phyloP scores from a whole-genome alignment of 176 grass and related monocot genomes.

The Thinopyrum elongatum region DNA sequence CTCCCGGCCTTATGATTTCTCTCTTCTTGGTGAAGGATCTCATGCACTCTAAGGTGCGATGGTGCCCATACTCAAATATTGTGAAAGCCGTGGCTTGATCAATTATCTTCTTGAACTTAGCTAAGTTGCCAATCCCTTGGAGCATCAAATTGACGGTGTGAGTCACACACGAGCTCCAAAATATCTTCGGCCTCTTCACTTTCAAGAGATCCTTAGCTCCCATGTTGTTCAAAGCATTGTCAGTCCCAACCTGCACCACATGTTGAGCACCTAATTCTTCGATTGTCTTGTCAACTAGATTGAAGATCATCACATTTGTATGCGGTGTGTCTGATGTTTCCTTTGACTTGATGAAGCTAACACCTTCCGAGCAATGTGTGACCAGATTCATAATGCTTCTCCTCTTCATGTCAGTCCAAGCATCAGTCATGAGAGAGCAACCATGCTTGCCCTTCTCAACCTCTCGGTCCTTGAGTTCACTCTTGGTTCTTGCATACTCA shows the following conservation, averaged over 20 bases:
- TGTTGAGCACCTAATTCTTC: neutral
- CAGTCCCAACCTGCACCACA: neutral
- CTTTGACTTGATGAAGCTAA: neutral
- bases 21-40: too few species aligned
- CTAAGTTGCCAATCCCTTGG: neutral
- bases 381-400: too few species aligned
- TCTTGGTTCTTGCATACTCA: too few species aligned
- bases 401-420: too few species aligned
- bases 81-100: neutral
- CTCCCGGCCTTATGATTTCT: too few species aligned
- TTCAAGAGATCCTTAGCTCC: too few species aligned
- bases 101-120: neutral
- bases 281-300: neutral
- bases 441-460: too few species aligned
- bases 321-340: neutral
- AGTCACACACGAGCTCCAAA: neutral
- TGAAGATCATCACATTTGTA: neutral
- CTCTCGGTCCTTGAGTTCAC: too few species aligned
- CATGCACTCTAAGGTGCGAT: too few species aligned
- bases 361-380: neutral
- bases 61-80: neutral
- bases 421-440: too few species aligned
- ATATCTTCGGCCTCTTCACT: neutral
- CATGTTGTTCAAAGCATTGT: neutral
- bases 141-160: neutral